Base-by-base conservation (phyloP, 2,329 filamentous ascomycete species). In the Paramyrothecium roridum region DNA sequence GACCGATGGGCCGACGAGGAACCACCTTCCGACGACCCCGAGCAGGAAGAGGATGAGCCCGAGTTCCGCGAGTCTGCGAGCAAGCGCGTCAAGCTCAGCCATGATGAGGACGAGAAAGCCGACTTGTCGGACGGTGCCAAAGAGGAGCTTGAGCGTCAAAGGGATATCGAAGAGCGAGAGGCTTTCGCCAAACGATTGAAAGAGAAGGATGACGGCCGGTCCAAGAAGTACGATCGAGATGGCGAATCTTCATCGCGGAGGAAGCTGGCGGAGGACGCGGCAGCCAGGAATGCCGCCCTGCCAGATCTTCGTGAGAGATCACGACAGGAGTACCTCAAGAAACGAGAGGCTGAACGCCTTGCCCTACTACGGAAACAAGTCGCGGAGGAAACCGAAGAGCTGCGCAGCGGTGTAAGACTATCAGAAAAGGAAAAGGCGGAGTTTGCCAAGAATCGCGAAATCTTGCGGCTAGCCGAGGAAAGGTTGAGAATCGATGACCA, bases 281-380 rank as follows among this genome's bases (percentile, higher is more conserved):
- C 82, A 40, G 84, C 88, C 8, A 80, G 88, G 55, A 80, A 80
- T 58, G 86, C 86, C 10, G 89, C 89, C n/a, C 81, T 96, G 69
- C 86, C 87, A 3, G 92, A 96, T 58, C 73, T 97, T 19, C 83
- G 95, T 46, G 80, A 95, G 66, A 84, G 91, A 33, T 96, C 93
- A 3, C 85, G 95, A 57, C 93, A 97, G 67, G 88, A 95, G 61
- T 99, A 99, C 67, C 80, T 99, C 30, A 91, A 92, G 72, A 98
- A 99, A 77, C 84, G 95, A 59, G 93, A 97, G 69, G 80, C 88
- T 0, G 91, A 98, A 71, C 85, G 91, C 57, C 75, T 99, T 17
- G 90, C 90, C 0, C 75, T 99, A n/a, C 75, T 99, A 51, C 85
- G 93, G 33, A 91, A 90, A 65, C 93, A 98, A 67, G 95, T 99